Evolutionary conservation across 2,329 filamentous ascomycete species (phyloP), one percentile per base, ranked within the genome.

Genomic region (Penicillium italicum): DNA sequence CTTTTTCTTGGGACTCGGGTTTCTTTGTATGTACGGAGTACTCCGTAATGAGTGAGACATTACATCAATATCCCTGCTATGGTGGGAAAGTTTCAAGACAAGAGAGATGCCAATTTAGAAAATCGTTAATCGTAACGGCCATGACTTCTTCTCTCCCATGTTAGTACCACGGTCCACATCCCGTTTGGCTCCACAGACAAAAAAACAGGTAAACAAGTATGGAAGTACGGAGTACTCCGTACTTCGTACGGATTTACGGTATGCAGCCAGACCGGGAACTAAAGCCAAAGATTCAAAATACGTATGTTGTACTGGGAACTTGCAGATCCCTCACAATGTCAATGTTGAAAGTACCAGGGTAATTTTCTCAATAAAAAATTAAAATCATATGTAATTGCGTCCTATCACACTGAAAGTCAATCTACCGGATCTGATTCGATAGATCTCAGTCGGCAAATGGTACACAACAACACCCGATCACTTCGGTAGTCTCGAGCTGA

Each of bases 321-420:
- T 49, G 50, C 30, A 49, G 43, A 42, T 53, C 50, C 14, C 31
- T 41, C 28, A 53, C 36, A 53, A 53, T 36, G 30, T 26, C 47
- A 50, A 55, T 55, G 33, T 55, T n/a, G 24, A 52, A 52, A 28
- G 38, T 20, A 28, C 12, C 24, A 24, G 11, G 22, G 14, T n/a
- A 36, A 11, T 11, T 30, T 20, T n/a, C 4, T 18, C 5, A n/a
- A n/a, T 44, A 28, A 1, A 30, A 44, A 9, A 22, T 3, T 20
- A 44, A 9, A 24, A 36, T 38, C 28, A 18, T 24, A n/a, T 26
- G 16, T 26, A 38, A 9, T 30, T 2, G 12, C 24, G 5, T 34
- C 12, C 11, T 28, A 53, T 53, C 43, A 53, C 43, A 48, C 34
- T n/a, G 10, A 10, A 33, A 20, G 34, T 3, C 36, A 11, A n/a